A percentile compares a stretch with the other conserved stretches of the same genome.
These are phyloP conservation scores for Mucor irregularis DNA, from an alignment of 371 early-diverging fungal genomes.

Conservation along the genomic window DNA sequence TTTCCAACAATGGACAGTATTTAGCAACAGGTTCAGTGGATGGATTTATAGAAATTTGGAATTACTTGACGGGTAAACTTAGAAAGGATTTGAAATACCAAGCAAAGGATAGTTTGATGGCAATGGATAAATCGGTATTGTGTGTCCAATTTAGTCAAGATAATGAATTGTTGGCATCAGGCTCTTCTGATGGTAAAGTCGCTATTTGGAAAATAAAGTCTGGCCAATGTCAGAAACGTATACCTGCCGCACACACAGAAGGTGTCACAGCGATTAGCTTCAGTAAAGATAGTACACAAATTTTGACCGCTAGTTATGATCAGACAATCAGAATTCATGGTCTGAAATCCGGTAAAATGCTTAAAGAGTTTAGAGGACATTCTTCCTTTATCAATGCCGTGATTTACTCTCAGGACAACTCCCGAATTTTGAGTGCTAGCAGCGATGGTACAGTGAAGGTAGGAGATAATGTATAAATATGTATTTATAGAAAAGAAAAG, in stretches of 20 bases:
- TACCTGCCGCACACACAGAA: constrained; percentile 81
- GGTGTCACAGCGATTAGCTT: constrained; percentile 83
- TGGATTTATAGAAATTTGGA: constrained; percentile 96
- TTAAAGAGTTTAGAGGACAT: constrained; percentile 92
- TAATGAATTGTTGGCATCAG: constrained; percentile 82
- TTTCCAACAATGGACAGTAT: constrained; percentile 82
- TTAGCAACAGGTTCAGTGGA: constrained; percentile 89
- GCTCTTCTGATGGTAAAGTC: constrained; percentile 84
- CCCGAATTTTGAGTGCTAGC: constrained; percentile 72
- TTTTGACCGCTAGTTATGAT: constrained; percentile 84
- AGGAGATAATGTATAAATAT: constrained; percentile 7
- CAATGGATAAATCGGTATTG: constrained; percentile 87
- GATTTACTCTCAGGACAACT: constrained; percentile 67
- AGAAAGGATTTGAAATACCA: constrained; percentile 89
- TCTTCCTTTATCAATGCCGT: constrained; percentile 83
- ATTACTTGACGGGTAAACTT: constrained; percentile 85
- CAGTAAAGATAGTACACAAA: constrained; percentile 69
- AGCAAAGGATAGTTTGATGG: constrained; percentile 73
- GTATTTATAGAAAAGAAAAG: background rate
- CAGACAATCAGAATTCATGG: constrained; percentile 81
- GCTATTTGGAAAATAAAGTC: constrained; percentile 82
- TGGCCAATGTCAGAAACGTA: constrained; percentile 74
- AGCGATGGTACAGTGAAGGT: constrained; percentile 90
- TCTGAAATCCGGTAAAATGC: constrained; percentile 81
- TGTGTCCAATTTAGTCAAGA: constrained; percentile 75